phyloP scores from a whole-genome alignment of 225 moss, liverwort and hornwort species.

The Polytrichum formosum region DNA sequence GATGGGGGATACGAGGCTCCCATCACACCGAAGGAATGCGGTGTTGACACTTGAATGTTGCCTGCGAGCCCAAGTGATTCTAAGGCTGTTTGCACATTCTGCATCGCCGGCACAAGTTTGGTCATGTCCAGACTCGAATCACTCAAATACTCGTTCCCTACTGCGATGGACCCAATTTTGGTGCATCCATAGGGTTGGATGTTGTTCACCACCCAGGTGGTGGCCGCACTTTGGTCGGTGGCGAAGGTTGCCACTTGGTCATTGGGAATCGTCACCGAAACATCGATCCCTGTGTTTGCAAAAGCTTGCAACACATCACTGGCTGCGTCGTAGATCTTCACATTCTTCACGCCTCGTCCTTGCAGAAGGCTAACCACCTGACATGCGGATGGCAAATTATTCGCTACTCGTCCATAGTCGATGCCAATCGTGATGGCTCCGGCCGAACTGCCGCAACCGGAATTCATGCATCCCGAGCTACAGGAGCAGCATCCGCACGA shows the following conservation, averaged over 20 bases:
- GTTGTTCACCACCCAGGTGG: constrained; percentile 44
- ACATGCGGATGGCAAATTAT: constrained; percentile 30
- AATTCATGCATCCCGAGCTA: too few species aligned
- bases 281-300: constrained; percentile 41
- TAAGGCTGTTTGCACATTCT: constrained; percentile 48
- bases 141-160: constrained; percentile 57
- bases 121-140: constrained; percentile 9
- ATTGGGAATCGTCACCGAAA: constrained; percentile 40
- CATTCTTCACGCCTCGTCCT: constrained; percentile 22
- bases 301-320: constrained; percentile 29
- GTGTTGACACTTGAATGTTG: constrained; percentile 46
- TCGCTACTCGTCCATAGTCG: constrained; percentile 39
- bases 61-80: constrained; percentile 18
- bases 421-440: constrained; percentile 31
- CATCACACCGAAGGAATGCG: constrained; percentile 40
- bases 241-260: constrained; percentile 32
- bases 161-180: constrained; percentile 23
- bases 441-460: not conserved
- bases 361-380: constrained; percentile 30
- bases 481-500: too few species aligned
- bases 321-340: constrained; percentile 40
- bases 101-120: constrained; percentile 46
- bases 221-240: constrained; percentile 15
- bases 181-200: constrained; percentile 30
- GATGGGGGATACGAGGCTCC: constrained; percentile 45